Percentiles rank a stretch among this genome's conserved stretches.
These are phyloP conservation scores for Astragalus glycyphyllos DNA, from an alignment of 306 rosid genomes.

Conservation along the genomic window DNA sequence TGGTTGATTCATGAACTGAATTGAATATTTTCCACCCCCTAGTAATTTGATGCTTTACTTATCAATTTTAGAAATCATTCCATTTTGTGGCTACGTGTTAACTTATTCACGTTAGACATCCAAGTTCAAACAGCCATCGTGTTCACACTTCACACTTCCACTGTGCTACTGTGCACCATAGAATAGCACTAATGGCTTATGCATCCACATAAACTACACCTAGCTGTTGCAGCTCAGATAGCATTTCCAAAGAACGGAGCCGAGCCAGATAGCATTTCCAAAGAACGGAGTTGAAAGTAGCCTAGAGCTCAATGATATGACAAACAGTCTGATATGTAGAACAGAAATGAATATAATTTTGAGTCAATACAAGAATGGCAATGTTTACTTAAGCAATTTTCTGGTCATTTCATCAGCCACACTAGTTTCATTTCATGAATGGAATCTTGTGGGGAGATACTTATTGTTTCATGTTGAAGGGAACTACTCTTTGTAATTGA, in stretches of 20 bases:
- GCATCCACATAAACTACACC: background rate
- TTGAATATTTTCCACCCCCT: background rate
- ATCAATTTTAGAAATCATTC: background rate
- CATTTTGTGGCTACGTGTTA: background rate
- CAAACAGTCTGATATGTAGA: background rate
- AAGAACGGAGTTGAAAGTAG: background rate
- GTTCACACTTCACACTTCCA: background rate
- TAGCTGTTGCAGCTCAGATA: background rate
- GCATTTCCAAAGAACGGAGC: background rate
- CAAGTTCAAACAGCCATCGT: background rate
- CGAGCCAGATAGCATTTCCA: conserved; percentile 5
- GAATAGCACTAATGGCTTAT: background rate
- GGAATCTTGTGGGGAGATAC: background rate
- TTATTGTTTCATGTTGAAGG: conserved; percentile 28
- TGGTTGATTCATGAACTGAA: conserved; percentile 9
- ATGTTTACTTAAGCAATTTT: background rate
- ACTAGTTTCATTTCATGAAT: background rate
- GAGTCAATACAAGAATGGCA: background rate
- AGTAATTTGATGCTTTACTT: conserved; percentile 28
- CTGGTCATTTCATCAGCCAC: conserved; percentile 26
- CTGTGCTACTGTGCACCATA: background rate
- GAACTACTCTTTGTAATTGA: conserved; percentile 42
- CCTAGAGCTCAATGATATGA: background rate
- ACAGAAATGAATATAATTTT: background rate
- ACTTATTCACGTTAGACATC: background rate